Conservation (phyloP, 2,329 filamentous ascomycete genomes). For the Sporothrix sp. region DNA sequence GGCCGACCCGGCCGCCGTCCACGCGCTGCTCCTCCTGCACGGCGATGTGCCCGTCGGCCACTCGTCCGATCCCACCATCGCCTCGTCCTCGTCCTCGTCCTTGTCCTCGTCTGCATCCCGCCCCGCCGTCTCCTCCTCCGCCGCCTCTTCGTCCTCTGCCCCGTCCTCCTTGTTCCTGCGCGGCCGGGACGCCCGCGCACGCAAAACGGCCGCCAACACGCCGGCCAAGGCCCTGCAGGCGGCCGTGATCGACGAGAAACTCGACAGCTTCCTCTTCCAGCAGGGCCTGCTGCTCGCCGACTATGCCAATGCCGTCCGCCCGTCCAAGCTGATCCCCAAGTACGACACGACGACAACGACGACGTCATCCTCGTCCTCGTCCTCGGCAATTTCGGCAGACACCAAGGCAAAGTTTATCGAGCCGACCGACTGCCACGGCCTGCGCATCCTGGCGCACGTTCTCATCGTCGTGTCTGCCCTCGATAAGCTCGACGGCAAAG, state of each 20-base stretch:
- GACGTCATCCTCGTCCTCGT: no score
- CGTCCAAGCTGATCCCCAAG: conserved; percentile 35
- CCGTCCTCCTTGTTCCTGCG: not conserved
- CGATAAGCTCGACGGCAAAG: conserved; percentile 33
- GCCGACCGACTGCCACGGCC: conserved; percentile 49
- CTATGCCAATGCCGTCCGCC: conserved; percentile 29
- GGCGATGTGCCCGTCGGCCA: conserved; percentile 14
- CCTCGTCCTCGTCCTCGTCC: not conserved
- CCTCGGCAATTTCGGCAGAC: no score
- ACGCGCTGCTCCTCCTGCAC: conserved; percentile 16
- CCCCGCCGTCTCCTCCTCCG: not conserved
- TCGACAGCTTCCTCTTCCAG: conserved; percentile 47
- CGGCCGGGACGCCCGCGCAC: conserved; percentile 8
- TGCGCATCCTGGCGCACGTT: conserved; percentile 60
- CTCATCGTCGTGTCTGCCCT: conserved; percentile 58
- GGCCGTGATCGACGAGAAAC: conserved; percentile 57
- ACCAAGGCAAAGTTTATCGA: conserved; percentile 38
- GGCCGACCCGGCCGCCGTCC: conserved; percentile 14
- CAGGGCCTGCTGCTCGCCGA: conserved; percentile 46
- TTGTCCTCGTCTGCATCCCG: not conserved
- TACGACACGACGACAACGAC: conserved; percentile 24
- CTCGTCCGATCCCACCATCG: not conserved
- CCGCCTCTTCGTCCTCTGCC: not conserved
- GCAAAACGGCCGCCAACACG: conserved; percentile 33
- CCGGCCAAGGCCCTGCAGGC: conserved; percentile 70